Base-by-base conservation (phyloP, 352 stramenopile species). In the Phytophthora pluvialis region DNA sequence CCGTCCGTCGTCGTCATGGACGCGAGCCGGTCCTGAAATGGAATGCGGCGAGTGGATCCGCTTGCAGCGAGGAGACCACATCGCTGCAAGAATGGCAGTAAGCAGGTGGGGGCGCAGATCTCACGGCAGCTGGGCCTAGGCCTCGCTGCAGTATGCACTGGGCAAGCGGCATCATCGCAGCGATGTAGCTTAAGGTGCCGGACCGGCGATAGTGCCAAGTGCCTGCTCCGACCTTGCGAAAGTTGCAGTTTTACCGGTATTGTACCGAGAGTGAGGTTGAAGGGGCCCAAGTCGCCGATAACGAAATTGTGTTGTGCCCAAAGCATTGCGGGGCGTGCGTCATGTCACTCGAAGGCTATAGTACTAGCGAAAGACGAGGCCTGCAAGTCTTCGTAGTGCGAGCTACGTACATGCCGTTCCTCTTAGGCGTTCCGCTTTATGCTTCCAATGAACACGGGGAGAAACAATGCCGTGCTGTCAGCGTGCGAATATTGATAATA, bases 171-270 rank as follows among this genome's bases (percentile, higher is more conserved):
- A 10, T 13, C n/a, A 43, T 31, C 2, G 21, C 21, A 21, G 26
- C 33, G 42, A 49, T 43, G 21, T 32, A 55, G 29, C 32, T 47
- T 47, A 62, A 54, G 54, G 33, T 64, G 56, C 36, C 16, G 18
- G 38, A 48, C 43, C 31, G 45, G 2, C 33, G n/a, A 51, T 44
- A 49, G 52, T 60, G 38, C 46, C 36, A 21, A 21, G 21, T 43
- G 3, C 13, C 13, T 47, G 18, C 29, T 53, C 29, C 31, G 45
- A 52, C 44, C 51, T 48, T 36, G 40, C 1, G 15, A n/a, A 32
- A 33, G 44, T 55, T 52, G 25, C 55, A 35, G 43, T 35, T 55
- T 33, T 60, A 49, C 40, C 38, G 40, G 52, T 60, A 60, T 48
- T 44, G 12, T 57, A 45, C 33, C 35, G 26, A 35, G 25, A 38